phyloP scores from a whole-genome alignment of 2,329 filamentous ascomycete genomes.

The Geosmithia putterillii region DNA sequence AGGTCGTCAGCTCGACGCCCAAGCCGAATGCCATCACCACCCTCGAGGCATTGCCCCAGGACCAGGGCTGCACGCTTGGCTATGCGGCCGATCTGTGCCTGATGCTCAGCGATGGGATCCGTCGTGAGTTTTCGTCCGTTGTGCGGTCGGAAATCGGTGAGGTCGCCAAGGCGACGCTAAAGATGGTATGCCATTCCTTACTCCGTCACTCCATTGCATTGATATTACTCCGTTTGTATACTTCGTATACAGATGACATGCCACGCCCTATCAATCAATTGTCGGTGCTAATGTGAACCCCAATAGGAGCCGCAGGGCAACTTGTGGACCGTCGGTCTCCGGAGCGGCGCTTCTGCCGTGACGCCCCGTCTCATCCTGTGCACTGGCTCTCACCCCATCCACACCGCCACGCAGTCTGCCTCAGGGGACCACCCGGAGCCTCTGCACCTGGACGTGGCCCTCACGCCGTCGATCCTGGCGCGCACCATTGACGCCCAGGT shows the following conservation, averaged over 20 bases:
- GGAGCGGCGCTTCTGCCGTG: slow-evolving; percentile 20
- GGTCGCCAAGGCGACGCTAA: not conserved
- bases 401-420: slow-evolving; percentile 14
- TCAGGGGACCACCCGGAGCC: slow-evolving; percentile 8
- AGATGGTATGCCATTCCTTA: not conserved
- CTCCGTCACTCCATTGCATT: not conserved
- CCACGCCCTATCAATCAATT: too few relatives aligned
- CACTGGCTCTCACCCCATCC: slow-evolving; percentile 40
- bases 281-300: too few relatives aligned
- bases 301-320: not conserved
- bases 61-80: slow-evolving; percentile 42
- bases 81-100: slow-evolving; percentile 43
- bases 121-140: not conserved
- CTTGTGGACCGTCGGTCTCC: slow-evolving; percentile 44
- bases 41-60: slow-evolving; percentile 39
- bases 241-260: too few relatives aligned
- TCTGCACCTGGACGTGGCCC: slow-evolving; percentile 39
- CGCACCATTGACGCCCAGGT: slow-evolving; percentile 12
- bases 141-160: not conserved
- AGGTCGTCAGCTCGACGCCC: slow-evolving; percentile 32
- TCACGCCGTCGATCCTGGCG: slow-evolving; percentile 37
- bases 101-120: slow-evolving; percentile 26
- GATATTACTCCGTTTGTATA: too few relatives aligned
- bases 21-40: slow-evolving; percentile 40
- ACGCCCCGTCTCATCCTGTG: slow-evolving; percentile 38